A percentile compares a stretch with the other conserved stretches of the same genome.
Conservation (phyloP, 2,329 filamentous ascomycete species). For the Clonostachys chloroleuca region DNA sequence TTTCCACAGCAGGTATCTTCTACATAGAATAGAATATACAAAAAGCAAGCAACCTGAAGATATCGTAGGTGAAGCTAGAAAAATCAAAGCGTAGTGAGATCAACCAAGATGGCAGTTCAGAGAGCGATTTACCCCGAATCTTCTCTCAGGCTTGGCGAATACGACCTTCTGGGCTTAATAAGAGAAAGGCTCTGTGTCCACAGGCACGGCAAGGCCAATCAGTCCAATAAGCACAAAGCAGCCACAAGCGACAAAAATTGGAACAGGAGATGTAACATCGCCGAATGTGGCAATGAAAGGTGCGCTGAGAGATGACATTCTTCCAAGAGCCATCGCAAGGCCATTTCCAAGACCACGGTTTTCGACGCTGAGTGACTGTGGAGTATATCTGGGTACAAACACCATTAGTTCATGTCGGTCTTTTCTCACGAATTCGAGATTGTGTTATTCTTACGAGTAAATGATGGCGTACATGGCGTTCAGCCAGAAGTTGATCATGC, state of each 20-base stretch:
- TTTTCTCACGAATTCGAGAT: neutral
- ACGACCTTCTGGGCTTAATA: no score
- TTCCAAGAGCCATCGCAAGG: constrained; percentile 9
- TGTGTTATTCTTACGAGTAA: constrained; percentile 6
- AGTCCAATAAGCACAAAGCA: constrained; percentile 10
- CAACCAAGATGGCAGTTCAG: no score
- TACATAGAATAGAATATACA: no score
- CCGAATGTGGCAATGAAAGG: constrained; percentile 13
- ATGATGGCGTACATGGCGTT: constrained; percentile 11
- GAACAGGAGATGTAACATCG: constrained; percentile 11
- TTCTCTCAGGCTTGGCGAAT: no score
- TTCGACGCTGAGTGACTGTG: constrained; percentile 8
- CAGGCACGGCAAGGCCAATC: constrained; percentile 7
- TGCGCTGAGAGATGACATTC: constrained; percentile 9
- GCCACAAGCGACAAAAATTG: constrained; percentile 12
- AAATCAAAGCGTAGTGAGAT: no score
- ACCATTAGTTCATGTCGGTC: neutral
- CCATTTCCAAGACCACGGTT: constrained; percentile 11
- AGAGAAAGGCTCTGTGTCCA: constrained; percentile 4
- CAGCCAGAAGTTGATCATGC: constrained; percentile 11
- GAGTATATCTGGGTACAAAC: constrained; percentile 7
- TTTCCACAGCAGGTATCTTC: no score
- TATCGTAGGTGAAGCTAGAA: no score
- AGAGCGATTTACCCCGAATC: no score
- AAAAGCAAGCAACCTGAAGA: no score